These are phyloP conservation scores for Somion occarium DNA, from an alignment of 1,284 basidiomycete genomes.

Conservation along the genomic window DNA sequence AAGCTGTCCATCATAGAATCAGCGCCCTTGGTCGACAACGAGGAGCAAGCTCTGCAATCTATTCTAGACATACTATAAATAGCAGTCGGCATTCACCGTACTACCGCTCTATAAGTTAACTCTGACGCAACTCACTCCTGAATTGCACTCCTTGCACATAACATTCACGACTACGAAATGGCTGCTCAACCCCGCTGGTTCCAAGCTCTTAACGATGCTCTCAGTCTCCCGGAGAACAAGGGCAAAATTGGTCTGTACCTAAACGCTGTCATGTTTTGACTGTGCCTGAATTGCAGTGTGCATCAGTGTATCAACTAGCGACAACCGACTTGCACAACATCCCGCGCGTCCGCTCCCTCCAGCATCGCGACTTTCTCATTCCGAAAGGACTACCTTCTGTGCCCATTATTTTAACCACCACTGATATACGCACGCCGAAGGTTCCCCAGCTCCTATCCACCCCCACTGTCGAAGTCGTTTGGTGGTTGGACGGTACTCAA, in stretches of 20 bases:
- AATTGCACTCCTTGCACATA: too few relatives aligned
- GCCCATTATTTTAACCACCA: slow-evolving; percentile 55
- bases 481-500: slow-evolving; percentile 50
- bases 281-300: slow-evolving; percentile 1
- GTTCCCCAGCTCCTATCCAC: slow-evolving; percentile 42
- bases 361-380: slow-evolving; percentile 53
- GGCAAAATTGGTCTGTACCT: slow-evolving; percentile 29
- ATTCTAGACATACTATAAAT: too few relatives aligned
- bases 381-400: slow-evolving; percentile 38
- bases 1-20: background rate
- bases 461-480: slow-evolving; percentile 44
- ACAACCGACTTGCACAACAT: slow-evolving; percentile 40
- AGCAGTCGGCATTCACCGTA: too few relatives aligned
- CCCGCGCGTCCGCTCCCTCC: slow-evolving; percentile 56
- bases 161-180: too few relatives aligned
- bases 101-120: too few relatives aligned
- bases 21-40: background rate
- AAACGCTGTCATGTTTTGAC: background rate
- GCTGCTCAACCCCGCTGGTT: slow-evolving; percentile 44
- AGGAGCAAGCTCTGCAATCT: background rate
- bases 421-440: slow-evolving; percentile 55
- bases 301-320: slow-evolving; percentile 55
- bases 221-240: slow-evolving; percentile 36
- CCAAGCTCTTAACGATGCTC: slow-evolving; percentile 38
- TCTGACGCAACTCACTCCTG: background rate